Percentiles rank a stretch among this genome's conserved stretches.
Evolutionary conservation across 345 rosid species (phyloP).

Genomic region (Eucalyptus melliodora): DNA sequence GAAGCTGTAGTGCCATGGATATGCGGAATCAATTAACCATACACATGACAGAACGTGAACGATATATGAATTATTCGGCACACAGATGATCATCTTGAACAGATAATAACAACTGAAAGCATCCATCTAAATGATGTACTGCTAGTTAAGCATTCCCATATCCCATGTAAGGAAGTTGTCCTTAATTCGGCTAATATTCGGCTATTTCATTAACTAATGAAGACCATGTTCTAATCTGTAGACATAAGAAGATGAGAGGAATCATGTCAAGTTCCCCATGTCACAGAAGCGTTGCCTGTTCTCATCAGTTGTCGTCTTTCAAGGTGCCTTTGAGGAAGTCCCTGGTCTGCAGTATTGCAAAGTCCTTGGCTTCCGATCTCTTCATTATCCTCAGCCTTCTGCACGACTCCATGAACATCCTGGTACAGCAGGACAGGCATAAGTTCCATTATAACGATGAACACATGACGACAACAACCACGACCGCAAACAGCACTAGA

Average conservation of each 20-base stretch:
- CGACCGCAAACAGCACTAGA: background rate
- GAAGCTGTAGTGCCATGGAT: background rate
- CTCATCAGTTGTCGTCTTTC: background rate
- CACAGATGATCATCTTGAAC: background rate
- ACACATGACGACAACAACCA: background rate
- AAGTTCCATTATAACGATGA: background rate
- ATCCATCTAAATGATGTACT: background rate
- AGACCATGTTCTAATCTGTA: background rate
- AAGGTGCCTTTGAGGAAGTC: background rate
- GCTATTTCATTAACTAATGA: background rate
- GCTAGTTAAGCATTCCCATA: background rate
- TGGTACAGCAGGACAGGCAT: background rate
- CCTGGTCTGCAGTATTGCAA: background rate
- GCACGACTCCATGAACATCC: slow-evolving; percentile 4
- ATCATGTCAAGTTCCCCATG: background rate
- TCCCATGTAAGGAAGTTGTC: background rate
- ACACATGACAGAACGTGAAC: background rate
- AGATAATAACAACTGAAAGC: background rate
- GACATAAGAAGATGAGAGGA: background rate
- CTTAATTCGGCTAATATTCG: background rate
- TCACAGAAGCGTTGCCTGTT: background rate
- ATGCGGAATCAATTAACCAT: background rate
- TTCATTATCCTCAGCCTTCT: slow-evolving; percentile 6
- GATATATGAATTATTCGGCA: background rate
- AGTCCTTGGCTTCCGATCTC: background rate